phyloP scores from a whole-genome alignment of 108 stramenopile genomes.

The Cyclotella choctawhatcheeana region DNA sequence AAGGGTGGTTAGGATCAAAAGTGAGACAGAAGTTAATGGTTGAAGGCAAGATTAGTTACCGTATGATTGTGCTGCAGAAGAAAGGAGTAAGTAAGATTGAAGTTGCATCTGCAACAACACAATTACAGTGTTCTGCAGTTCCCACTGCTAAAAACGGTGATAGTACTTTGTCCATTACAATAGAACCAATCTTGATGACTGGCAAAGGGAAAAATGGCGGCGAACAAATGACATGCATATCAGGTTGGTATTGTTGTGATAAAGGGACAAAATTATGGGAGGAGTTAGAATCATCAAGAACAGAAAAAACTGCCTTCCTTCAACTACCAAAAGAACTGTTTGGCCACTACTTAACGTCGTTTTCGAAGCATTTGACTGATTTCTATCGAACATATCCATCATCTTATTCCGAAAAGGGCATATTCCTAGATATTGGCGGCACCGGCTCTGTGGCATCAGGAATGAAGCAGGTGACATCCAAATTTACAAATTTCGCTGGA shows the following conservation, averaged over 20 bases:
- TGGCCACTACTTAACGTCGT: slow-evolving; percentile 50
- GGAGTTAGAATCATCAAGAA: slow-evolving; percentile 31
- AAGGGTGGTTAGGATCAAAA: slow-evolving; percentile 66
- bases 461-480: slow-evolving; percentile 57
- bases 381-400: slow-evolving; percentile 43
- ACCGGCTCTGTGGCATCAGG: slow-evolving; percentile 52
- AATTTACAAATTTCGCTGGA: slow-evolving; percentile 57
- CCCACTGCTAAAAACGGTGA: background rate
- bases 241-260: slow-evolving; percentile 60
- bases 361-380: slow-evolving; percentile 53
- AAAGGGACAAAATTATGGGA: slow-evolving; percentile 47
- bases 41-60: slow-evolving; percentile 58
- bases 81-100: slow-evolving; percentile 9
- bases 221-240: slow-evolving; percentile 40
- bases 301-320: slow-evolving; percentile 38
- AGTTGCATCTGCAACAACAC: background rate
- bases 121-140: background rate
- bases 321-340: slow-evolving; percentile 41
- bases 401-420: slow-evolving; percentile 16
- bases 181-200: slow-evolving; percentile 45
- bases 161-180: slow-evolving; percentile 17
- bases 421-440: slow-evolving; percentile 59
- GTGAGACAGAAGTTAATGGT: slow-evolving; percentile 53
- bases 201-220: slow-evolving; percentile 52
- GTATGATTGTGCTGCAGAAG: slow-evolving; percentile 57